Evolutionary conservation across 306 rosid species (phyloP).

Genomic region (Ziziphus jujuba): DNA sequence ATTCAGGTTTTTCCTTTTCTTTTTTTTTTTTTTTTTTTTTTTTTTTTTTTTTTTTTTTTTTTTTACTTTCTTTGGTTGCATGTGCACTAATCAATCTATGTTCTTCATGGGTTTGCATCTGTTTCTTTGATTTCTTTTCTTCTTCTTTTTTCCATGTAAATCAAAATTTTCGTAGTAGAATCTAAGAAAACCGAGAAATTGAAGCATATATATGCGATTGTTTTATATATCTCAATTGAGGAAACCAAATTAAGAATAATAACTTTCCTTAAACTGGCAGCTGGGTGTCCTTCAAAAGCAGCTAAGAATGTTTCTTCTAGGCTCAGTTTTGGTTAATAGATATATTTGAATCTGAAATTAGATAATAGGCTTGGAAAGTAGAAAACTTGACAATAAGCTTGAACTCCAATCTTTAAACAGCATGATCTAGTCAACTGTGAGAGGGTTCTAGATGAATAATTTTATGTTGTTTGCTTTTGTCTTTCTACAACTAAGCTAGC

Average conservation of each 20-base stretch:
- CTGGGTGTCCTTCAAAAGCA: background rate
- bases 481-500: too few relatives aligned
- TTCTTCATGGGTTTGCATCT: background rate
- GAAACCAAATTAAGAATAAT: background rate
- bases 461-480: too few relatives aligned
- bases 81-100: constrained; percentile 11
- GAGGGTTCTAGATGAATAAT: too few relatives aligned
- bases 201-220: background rate
- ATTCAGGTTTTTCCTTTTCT: constrained; percentile 34
- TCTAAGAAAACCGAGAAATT: background rate
- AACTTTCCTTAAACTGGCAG: background rate
- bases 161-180: background rate
- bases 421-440: too few relatives aligned
- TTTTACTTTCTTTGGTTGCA: background rate
- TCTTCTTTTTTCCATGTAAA: background rate
- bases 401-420: too few relatives aligned
- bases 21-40: constrained; percentile 19
- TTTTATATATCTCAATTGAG: background rate
- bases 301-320: background rate
- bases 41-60: constrained; percentile 15
- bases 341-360: too few relatives aligned
- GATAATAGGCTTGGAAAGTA: too few relatives aligned
- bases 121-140: constrained; percentile 1
- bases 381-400: too few relatives aligned
- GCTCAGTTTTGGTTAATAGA: background rate